Conservation (phyloP, 2,329 filamentous ascomycete species). For the Pseudogymnoascus sp. region DNA sequence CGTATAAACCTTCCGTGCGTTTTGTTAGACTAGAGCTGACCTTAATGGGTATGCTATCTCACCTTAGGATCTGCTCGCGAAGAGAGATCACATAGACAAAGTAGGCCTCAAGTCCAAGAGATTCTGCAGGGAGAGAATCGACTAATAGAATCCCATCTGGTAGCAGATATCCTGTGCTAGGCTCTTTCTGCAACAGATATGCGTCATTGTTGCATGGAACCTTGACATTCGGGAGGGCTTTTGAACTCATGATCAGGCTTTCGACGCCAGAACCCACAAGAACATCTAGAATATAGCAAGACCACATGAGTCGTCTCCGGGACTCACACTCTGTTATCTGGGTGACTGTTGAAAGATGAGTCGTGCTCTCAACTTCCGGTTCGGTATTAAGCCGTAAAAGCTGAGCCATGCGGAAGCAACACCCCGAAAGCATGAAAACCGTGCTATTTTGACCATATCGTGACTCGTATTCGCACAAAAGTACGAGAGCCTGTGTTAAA, state of each 20-base stretch:
- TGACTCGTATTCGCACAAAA: background rate
- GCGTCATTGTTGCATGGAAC: slow-evolving; percentile 11
- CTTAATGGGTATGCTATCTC: background rate
- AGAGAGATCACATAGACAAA: slow-evolving; percentile 3
- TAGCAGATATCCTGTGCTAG: background rate
- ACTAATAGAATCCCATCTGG: background rate
- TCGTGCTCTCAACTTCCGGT: background rate
- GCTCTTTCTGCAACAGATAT: background rate
- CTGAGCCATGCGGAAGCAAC: background rate
- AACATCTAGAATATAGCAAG: slow-evolving; percentile 12
- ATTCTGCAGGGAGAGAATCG: background rate
- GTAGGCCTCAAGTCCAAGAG: background rate
- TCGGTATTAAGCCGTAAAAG: slow-evolving; percentile 9
- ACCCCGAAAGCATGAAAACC: background rate
- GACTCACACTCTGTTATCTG: slow-evolving; percentile 6
- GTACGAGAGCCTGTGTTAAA: background rate
- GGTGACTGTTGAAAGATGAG: background rate
- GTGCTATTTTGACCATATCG: background rate
- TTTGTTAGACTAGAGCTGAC: background rate
- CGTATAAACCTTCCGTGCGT: slow-evolving; percentile 16
- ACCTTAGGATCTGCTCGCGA: slow-evolving; percentile 8
- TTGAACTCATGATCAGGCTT: slow-evolving; percentile 5
- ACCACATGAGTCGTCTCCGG: slow-evolving; percentile 11
- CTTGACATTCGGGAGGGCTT: background rate
- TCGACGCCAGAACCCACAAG: slow-evolving; percentile 14